These are phyloP conservation scores for Pleurostoma richardsiae DNA, from an alignment of 2,329 filamentous ascomycete species.

Conservation along the genomic window DNA sequence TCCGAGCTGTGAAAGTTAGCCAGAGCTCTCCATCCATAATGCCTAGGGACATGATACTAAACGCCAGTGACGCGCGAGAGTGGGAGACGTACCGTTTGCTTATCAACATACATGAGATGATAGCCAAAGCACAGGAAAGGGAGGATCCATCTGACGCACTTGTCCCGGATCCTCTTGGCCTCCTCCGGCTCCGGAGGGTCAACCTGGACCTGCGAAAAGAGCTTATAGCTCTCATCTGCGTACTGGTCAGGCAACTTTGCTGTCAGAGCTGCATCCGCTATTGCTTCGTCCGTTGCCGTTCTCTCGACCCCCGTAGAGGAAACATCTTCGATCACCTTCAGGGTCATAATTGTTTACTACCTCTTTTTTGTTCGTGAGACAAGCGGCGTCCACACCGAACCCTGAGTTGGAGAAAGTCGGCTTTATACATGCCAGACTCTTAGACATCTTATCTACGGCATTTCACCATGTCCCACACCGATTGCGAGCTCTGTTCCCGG, in stretches of 20 bases:
- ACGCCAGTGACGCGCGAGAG: background rate
- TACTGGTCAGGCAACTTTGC: slow-evolving; percentile 27
- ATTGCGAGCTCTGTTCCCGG: no score
- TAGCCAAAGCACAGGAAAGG: slow-evolving; percentile 32
- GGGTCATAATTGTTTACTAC: no score
- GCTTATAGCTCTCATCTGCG: slow-evolving; percentile 35
- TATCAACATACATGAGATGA: slow-evolving; percentile 31
- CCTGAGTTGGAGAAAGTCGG: no score
- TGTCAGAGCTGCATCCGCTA: slow-evolving; percentile 2
- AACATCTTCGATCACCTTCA: background rate
- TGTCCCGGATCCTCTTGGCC: slow-evolving; percentile 21
- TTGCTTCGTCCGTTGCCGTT: slow-evolving; percentile 1
- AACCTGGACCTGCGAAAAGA: slow-evolving; percentile 30
- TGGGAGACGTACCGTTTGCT: slow-evolving; percentile 6
- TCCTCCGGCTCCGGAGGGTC: slow-evolving; percentile 23
- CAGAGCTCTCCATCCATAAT: background rate
- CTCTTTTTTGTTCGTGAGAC: no score
- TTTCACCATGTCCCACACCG: no score
- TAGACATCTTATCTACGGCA: no score
- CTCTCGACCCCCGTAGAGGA: background rate
- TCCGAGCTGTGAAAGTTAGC: slow-evolving; percentile 1
- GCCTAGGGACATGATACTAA: background rate
- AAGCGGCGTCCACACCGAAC: no score
- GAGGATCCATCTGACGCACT: slow-evolving; percentile 27
- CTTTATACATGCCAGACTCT: no score